These are phyloP conservation scores for Hygrophorus pudorinus DNA, from an alignment of 768 basidiomycete genomes.

Conservation along the genomic window DNA sequence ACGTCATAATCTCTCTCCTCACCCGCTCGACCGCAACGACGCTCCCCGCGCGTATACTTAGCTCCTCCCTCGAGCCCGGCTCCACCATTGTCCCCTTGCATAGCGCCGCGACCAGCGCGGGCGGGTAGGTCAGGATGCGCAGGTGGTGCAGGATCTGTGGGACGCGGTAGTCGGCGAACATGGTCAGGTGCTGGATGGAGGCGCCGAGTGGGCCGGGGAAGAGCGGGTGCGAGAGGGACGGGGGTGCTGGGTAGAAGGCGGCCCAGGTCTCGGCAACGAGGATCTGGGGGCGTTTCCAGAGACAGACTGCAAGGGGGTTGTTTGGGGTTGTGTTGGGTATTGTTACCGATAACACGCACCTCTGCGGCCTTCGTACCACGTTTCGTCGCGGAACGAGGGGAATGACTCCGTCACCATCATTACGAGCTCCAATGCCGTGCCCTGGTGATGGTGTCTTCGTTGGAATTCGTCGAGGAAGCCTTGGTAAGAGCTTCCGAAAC, in stretches of 20 bases:
- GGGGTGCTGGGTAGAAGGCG: conserved; percentile 63
- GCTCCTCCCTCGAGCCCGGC: conserved; percentile 57
- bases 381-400: conserved; percentile 70
- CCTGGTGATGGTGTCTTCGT: conserved; percentile 35
- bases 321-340: background rate
- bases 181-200: conserved; percentile 65
- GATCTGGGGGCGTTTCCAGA: conserved; percentile 91
- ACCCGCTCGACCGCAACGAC: conserved; percentile 73
- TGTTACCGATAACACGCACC: conserved; percentile 27
- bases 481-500: conserved; percentile 62
- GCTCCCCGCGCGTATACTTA: conserved; percentile 73
- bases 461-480: conserved; percentile 58
- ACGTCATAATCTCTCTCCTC: conserved; percentile 43
- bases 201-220: conserved; percentile 52
- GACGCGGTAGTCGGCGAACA: conserved; percentile 93
- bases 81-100: conserved; percentile 31
- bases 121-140: conserved; percentile 62
- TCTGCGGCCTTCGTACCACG: conserved; percentile 43
- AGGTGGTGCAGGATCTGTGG: conserved; percentile 87
- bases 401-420: conserved; percentile 61
- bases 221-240: conserved; percentile 48
- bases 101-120: conserved; percentile 44
- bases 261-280: conserved; percentile 90
- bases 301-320: conserved; percentile 51
- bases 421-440: conserved; percentile 67